These are phyloP conservation scores for Chaetomiaceae sp. DNA, from an alignment of 2,329 filamentous ascomycete species.

Conservation along the genomic window DNA sequence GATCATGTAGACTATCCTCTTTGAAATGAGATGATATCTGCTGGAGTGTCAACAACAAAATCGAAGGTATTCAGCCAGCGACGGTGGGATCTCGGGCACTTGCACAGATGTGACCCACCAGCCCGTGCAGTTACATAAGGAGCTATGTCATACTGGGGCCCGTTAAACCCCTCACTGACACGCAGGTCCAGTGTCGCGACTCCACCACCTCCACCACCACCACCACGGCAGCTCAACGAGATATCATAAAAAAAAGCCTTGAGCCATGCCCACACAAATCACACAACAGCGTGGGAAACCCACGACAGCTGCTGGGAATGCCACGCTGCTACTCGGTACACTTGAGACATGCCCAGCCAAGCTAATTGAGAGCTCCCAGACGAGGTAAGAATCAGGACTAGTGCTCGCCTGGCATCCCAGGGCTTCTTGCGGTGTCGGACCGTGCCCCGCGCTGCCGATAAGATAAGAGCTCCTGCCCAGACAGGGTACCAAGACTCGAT, in stretches of 20 bases:
- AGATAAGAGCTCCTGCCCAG: constrained; percentile 27
- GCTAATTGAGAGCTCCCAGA: too few relatives aligned
- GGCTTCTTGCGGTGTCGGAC: constrained; percentile 8
- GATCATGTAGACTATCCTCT: too few relatives aligned
- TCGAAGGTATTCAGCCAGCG: too few relatives aligned
- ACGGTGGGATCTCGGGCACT: too few relatives aligned
- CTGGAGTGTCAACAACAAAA: too few relatives aligned
- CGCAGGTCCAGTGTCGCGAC: neutral
- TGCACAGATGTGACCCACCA: constrained; percentile 4
- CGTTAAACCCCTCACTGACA: constrained; percentile 19
- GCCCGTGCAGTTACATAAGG: constrained; percentile 7
- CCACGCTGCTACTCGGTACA: too few relatives aligned
- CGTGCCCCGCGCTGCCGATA: constrained; percentile 23
- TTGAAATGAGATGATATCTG: too few relatives aligned
- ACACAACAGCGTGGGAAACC: neutral
- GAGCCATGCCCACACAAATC: neutral
- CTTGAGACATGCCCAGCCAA: neutral
- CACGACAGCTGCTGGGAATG: neutral
- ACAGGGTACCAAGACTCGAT: neutral
- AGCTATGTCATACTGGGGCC: constrained; percentile 12
- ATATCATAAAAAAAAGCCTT: constrained; percentile 2
- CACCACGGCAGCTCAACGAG: neutral
- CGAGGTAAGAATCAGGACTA: too few relatives aligned
- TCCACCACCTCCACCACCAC: constrained; percentile 9
- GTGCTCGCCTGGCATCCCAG: too few relatives aligned